Evolutionary conservation across 495 filamentous ascomycete species (phyloP).

Genomic region (Neurospora africana): DNA sequence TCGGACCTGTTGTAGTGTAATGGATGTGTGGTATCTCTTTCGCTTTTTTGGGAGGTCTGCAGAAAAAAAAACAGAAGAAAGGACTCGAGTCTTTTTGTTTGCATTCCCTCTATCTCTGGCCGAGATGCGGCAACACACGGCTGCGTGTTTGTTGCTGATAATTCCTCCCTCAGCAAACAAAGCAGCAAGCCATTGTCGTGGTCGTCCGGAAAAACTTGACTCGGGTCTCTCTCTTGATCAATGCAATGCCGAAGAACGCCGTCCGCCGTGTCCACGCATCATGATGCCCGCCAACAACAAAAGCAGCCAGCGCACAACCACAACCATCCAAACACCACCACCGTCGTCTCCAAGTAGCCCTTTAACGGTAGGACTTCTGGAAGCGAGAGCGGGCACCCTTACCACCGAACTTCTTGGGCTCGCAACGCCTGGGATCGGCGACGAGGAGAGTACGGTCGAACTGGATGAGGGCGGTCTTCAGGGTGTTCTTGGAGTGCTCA

Average conservation of each 20-base stretch:
- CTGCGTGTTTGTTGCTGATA: background rate
- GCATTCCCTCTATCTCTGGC: background rate
- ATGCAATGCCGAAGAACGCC: constrained; percentile 29
- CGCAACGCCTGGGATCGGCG: constrained; percentile 89
- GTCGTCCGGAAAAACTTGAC: background rate
- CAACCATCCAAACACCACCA: constrained; percentile 13
- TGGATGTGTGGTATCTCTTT: background rate
- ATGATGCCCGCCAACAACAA: constrained; percentile 10
- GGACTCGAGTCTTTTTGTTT: background rate
- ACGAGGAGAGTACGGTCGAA: constrained; percentile 97
- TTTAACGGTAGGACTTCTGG: constrained; percentile 77
- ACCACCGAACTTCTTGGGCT: constrained; percentile 89
- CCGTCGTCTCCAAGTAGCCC: constrained; percentile 7
- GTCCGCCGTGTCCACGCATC: constrained; percentile 24
- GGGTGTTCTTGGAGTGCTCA: constrained; percentile 98
- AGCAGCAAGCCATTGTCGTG: background rate
- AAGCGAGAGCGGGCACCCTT: constrained; percentile 90
- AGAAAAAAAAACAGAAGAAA: background rate
- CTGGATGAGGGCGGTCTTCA: constrained; percentile 86
- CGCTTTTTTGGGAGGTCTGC: background rate
- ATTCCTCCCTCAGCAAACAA: background rate
- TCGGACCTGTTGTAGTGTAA: background rate
- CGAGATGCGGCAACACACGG: background rate
- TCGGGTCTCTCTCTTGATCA: constrained; percentile 11
- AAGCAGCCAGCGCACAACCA: constrained; percentile 3